Conservation (phyloP, 1,284 basidiomycete species). For the Exobasidium cylindrosporum region DNA sequence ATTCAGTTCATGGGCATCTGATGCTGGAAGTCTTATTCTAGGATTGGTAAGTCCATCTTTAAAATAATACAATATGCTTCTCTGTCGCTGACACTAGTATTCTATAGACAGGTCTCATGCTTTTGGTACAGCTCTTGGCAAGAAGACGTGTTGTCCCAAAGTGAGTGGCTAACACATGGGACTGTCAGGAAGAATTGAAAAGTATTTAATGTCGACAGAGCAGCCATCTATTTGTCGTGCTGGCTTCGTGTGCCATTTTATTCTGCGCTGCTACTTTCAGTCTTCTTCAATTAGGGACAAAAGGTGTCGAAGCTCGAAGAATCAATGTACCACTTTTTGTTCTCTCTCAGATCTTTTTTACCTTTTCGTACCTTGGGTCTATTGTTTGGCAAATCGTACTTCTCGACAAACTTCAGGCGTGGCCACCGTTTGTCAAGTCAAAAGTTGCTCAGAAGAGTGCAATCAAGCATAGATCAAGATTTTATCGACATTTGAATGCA, state of each 20-base stretch:
- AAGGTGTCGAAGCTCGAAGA: background rate
- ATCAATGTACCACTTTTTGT: background rate
- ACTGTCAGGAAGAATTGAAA: no score
- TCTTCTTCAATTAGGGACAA: background rate
- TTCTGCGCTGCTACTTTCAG: background rate
- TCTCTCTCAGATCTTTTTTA: background rate
- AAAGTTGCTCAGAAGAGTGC: background rate
- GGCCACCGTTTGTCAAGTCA: background rate
- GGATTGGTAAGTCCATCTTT: background rate
- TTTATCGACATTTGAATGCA: background rate
- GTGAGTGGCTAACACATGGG: no score
- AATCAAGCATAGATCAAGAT: background rate
- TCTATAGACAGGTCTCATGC: no score
- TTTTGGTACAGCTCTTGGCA: background rate
- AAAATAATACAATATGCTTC: no score
- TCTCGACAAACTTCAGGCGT: background rate
- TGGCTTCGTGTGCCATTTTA: background rate
- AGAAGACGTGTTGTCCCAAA: background rate
- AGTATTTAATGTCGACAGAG: no score
- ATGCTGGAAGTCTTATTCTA: background rate
- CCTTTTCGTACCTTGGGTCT: background rate
- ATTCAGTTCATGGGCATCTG: background rate
- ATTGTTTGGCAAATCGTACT: background rate
- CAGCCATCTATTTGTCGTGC: background rate
- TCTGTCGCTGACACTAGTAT: no score